Percentiles rank a stretch among this genome's conserved stretches.
Conservation (phyloP, 2,329 filamentous ascomycete genomes). For the Venturiaceae sp. region DNA sequence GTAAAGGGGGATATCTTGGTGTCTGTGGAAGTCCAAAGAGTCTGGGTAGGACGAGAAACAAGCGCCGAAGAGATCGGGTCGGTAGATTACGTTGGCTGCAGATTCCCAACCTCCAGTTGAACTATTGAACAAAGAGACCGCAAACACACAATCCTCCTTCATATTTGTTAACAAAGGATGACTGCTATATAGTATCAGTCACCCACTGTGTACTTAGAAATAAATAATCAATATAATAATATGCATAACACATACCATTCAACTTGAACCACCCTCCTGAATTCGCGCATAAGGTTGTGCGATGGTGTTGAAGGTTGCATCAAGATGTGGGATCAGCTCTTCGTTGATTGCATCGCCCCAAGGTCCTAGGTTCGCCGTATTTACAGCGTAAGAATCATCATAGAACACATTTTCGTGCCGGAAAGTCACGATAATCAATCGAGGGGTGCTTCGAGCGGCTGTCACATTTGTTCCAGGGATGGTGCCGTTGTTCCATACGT, state of each 20-base stretch:
- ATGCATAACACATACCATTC: too few species aligned
- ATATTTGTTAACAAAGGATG: too few species aligned
- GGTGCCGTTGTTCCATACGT: neutral
- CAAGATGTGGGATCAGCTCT: conserved; percentile 26
- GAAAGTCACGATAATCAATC: conserved; percentile 26
- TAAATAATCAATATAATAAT: too few species aligned
- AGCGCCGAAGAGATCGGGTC: conserved; percentile 27
- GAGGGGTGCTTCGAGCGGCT: conserved; percentile 19
- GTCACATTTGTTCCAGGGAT: conserved; percentile 16
- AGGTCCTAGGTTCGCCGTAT: conserved; percentile 28
- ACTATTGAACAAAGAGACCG: too few species aligned
- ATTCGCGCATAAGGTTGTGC: conserved; percentile 25
- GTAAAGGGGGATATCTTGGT: conserved; percentile 27
- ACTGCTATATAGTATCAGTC: too few species aligned
- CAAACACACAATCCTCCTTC: too few species aligned
- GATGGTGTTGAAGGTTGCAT: conserved; percentile 25
- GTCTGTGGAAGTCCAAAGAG: conserved; percentile 25
- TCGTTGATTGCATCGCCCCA: conserved; percentile 30
- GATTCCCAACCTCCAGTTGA: conserved; percentile 28
- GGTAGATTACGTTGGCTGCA: conserved; percentile 24
- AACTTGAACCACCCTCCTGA: conserved; percentile 26
- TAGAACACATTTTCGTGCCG: conserved; percentile 29
- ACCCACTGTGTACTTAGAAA: too few species aligned
- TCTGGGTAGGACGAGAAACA: conserved; percentile 29
- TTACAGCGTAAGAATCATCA: conserved; percentile 29